phyloP scores from a whole-genome alignment of 164 flowering plant species.

The Protea cynaroides region DNA sequence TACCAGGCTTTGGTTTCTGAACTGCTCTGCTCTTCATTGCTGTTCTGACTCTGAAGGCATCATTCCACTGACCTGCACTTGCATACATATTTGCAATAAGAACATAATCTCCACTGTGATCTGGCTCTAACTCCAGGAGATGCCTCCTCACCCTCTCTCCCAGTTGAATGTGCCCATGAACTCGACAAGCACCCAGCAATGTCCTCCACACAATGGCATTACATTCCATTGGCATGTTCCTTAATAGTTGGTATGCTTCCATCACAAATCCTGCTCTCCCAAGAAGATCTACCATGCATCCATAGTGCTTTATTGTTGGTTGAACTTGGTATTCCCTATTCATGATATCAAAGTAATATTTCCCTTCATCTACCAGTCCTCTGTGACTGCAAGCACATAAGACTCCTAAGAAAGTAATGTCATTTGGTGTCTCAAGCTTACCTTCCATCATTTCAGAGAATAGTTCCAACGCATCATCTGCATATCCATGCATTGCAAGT shows the following conservation, averaged over 20 bases:
- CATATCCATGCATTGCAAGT: slow-evolving; percentile 53
- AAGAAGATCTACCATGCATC: slow-evolving; percentile 62
- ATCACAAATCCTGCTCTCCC: slow-evolving; percentile 38
- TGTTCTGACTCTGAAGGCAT: slow-evolving; percentile 25
- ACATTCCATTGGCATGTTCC: slow-evolving; percentile 44
- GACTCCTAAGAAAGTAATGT: slow-evolving; percentile 56
- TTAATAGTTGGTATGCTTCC: slow-evolving; percentile 35
- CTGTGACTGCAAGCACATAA: slow-evolving; percentile 52
- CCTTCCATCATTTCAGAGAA: slow-evolving; percentile 36
- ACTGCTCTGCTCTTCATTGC: slow-evolving; percentile 38
- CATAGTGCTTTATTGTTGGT: slow-evolving; percentile 59
- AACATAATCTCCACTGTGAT: slow-evolving; percentile 57
- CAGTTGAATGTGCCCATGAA: slow-evolving; percentile 44
- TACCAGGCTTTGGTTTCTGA: slow-evolving; percentile 49
- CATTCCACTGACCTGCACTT: slow-evolving; percentile 34
- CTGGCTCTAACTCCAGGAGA: slow-evolving; percentile 48
- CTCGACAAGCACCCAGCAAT: slow-evolving; percentile 43
- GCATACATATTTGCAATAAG: slow-evolving; percentile 55
- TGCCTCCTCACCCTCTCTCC: slow-evolving; percentile 42
- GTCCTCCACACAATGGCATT: slow-evolving; percentile 60
- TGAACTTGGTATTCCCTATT: slow-evolving; percentile 27
- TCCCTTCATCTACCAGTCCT: slow-evolving; percentile 52
- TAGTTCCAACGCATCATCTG: slow-evolving; percentile 38
- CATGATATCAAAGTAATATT: slow-evolving; percentile 38
- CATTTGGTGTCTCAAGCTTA: slow-evolving; percentile 32